Conservation (phyloP, 2,329 filamentous ascomycete genomes). For the Colletotrichum cereale region DNA sequence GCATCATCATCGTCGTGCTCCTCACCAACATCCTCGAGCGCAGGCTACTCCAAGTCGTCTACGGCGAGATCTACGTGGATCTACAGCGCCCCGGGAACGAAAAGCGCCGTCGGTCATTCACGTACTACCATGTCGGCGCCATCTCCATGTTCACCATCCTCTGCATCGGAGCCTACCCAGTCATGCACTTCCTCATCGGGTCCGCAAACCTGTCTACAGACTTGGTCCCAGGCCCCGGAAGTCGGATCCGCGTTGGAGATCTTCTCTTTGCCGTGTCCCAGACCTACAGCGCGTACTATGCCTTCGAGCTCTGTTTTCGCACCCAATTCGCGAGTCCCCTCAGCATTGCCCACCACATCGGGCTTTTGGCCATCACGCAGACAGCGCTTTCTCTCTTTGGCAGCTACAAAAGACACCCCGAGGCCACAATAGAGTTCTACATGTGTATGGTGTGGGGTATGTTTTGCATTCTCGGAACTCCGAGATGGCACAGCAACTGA, state of each 20-base stretch:
- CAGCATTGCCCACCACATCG: conserved; percentile 40
- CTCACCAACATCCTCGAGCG: conserved; percentile 39
- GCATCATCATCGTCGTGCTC: conserved; percentile 34
- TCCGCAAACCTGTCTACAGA: conserved; percentile 19
- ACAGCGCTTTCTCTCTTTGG: conserved; percentile 37
- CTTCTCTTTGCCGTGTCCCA: conserved; percentile 38
- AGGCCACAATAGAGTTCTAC: conserved; percentile 39
- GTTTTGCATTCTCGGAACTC: neutral
- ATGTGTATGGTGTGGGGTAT: conserved; percentile 41
- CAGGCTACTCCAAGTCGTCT: conserved; percentile 31
- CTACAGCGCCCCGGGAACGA: conserved; percentile 35
- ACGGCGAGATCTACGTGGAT: conserved; percentile 19
- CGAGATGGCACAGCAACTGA: neutral
- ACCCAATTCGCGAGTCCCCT: conserved; percentile 39
- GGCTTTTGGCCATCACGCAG: conserved; percentile 39
- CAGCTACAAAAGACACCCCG: conserved; percentile 17
- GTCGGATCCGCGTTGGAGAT: conserved; percentile 34
- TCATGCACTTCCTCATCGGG: conserved; percentile 31
- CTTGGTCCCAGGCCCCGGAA: conserved; percentile 16
- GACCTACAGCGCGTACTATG: conserved; percentile 41
- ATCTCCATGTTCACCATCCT: conserved; percentile 32
- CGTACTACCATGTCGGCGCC: conserved; percentile 41
- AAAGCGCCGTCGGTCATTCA: conserved; percentile 39
- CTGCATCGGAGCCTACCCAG: conserved; percentile 36
- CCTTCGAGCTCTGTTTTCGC: conserved; percentile 41